Conservation (phyloP, 768 basidiomycete species). For the Austroboletus eburneus region DNA sequence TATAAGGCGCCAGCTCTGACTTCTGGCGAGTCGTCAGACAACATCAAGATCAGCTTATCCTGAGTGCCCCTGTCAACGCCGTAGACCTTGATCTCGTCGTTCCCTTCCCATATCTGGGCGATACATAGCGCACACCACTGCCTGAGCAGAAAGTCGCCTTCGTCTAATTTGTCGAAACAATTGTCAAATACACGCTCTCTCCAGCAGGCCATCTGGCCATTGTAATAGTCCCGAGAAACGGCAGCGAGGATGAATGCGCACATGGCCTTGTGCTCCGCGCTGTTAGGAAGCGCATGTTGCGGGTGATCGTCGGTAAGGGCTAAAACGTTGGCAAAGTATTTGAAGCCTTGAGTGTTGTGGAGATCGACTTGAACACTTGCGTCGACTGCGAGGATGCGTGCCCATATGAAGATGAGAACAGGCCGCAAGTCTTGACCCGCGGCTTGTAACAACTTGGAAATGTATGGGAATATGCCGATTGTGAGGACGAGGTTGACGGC, state of each 20-base stretch:
- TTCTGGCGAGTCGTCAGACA: constrained; percentile 87
- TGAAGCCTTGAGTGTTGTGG: constrained; percentile 74
- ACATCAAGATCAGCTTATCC: constrained; percentile 71
- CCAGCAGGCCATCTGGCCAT: constrained; percentile 84
- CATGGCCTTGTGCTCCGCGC: constrained; percentile 96
- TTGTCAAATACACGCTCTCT: constrained; percentile 79
- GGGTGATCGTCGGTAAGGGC: constrained; percentile 59
- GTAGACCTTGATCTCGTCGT: constrained; percentile 85
- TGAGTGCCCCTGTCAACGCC: constrained; percentile 78
- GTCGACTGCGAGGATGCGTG: constrained; percentile 95
- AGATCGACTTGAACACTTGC: constrained; percentile 88
- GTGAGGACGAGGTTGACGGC: constrained; percentile 93
- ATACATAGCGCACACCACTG: constrained; percentile 96
- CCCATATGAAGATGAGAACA: constrained; percentile 98
- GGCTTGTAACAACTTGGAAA: constrained; percentile 92
- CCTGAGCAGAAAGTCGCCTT: constrained; percentile 86
- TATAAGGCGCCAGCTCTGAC: constrained; percentile 90
- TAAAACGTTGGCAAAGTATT: constrained; percentile 80
- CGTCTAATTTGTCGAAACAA: constrained; percentile 80
- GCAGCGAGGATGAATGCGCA: constrained; percentile 94
- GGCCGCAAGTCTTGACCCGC: constrained; percentile 94
- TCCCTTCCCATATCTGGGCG: constrained; percentile 89
- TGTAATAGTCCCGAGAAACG: constrained; percentile 83
- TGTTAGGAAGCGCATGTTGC: constrained; percentile 72
- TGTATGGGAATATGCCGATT: constrained; percentile 98